Conservation (phyloP, 352 stramenopile genomes). For the Globisporangium emineosum region DNA sequence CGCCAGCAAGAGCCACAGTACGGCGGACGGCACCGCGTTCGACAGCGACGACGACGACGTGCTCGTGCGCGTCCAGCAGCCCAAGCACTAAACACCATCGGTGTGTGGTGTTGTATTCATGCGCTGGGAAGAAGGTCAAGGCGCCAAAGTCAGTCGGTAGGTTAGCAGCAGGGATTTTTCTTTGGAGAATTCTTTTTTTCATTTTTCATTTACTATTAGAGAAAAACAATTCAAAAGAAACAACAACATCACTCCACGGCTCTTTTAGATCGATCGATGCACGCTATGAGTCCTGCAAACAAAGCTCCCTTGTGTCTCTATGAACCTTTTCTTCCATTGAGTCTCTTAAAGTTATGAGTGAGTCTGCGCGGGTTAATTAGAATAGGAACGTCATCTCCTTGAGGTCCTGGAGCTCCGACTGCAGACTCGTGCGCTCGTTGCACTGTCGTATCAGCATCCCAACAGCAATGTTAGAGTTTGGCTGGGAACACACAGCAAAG, state of each 20-base stretch:
- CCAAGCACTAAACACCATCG: constrained; percentile 14
- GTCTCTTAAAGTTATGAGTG: neutral
- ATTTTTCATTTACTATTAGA: constrained; percentile 15
- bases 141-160: neutral
- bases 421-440: constrained; percentile 49
- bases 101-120: neutral
- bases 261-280: no score
- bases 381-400: constrained; percentile 54
- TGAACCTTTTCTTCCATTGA: neutral
- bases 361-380: constrained; percentile 15
- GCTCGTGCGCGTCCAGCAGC: constrained; percentile 21
- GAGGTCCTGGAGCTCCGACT: constrained; percentile 52
- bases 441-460: constrained; percentile 27
- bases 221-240: constrained; percentile 8
- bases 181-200: neutral
- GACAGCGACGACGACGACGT: constrained; percentile 27
- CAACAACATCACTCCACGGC: neutral
- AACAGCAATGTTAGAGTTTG: neutral
- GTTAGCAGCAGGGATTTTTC: constrained; percentile 1
- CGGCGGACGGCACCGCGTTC: constrained; percentile 10
- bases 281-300: neutral
- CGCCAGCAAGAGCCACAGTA: constrained; percentile 24
- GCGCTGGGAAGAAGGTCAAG: neutral
- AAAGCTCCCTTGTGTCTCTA: neutral
- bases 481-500: neutral